Evolutionary conservation across 495 filamentous ascomycete genomes (phyloP), one percentile per base, ranked within the genome.

Genomic region (Hypoxylon lienhwacheense): DNA sequence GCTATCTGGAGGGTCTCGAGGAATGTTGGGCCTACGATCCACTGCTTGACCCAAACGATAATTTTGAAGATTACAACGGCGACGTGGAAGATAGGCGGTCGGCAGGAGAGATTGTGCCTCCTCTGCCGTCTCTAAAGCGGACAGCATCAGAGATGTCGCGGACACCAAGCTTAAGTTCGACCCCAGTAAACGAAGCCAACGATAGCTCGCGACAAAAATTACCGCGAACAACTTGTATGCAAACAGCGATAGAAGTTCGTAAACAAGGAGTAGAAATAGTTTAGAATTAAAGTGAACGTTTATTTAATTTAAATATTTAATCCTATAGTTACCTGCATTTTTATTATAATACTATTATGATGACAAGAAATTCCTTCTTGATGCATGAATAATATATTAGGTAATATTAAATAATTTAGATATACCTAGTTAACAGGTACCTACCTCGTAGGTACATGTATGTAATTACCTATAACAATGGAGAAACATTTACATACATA

Each of bases 1-100:
- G 76, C 5, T 78, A 71, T 50, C 70, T 75, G 24, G 69, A 74
- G 8, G 77, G 74, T 4, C 69, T 82, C 2, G 79, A 82, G 48
- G 72, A 62, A 7, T 67, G 72, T 31, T 82, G 79, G 79, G 66
- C 56, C 0, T 73, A 75, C 46, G 79, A 82, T 49, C 53, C 60
- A 6, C 54, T 74, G 22, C 70, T 82, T 8, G 79, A 82, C 55
- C 59, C 52, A 5, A 61, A 58, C 36, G 61, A 62, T 12, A 70
- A 73, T 22, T 70, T 66, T 12, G 68, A 70, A 21, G 63, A 64
- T 47, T 65, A 66, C 51, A 65, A 67, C 43, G 56, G 59, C 11
- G 67, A 68, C 5, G 66, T 70, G 21, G 65, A 69, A 31, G 69
- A 73, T 37, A 52, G 68, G 5, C 75, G 76, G 8, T 73, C 77